Evolutionary conservation across 805 yeast genomes (phyloP), one percentile per base, ranked within the genome.

Genomic region (Schizosaccharomyces osmophilus): DNA sequence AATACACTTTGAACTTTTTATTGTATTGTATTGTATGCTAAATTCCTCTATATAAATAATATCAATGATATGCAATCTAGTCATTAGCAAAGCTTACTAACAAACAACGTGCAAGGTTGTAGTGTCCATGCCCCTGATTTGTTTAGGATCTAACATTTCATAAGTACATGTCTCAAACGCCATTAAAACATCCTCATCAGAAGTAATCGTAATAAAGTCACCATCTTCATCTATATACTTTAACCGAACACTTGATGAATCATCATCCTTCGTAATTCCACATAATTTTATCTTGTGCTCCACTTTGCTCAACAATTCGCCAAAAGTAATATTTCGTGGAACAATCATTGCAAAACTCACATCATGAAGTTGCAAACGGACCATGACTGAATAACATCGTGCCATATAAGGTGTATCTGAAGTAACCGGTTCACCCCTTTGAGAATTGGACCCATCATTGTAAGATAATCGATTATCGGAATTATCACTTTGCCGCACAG

Each of bases 171-270:
- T 39, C 57, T 87, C 96, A 62, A 83, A 78, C 1, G 95, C 97
- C 69, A 89, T 81, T 36, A 71, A 73, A 86, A 95, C 85, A 69
- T 90, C 97, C 61, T 90, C 97, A 64, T 84, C 84, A 41, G 87
- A 80, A 65, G 82, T 85, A 72, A 90, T 80, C 59, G 85, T 82
- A 55, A 93, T 94, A 69, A 80, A 84, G 70, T 93, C 98, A 19
- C 95, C 96, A 69, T 93, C 98, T 72, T 93, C 98, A 71, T 93
- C 98, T 69, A 81, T 82, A 69, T 87, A 90, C 70, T 82, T 83
- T 64, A 93, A 76, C 67, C 84, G 78, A 39, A 61, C 62, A 31
- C 62, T 24, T 13, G 29, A 45, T 11, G 63, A 61, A 60, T 60
- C 57, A 24, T 63, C 65, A 39, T 62, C 64, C 17, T 62, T 62